phyloP scores from a whole-genome alignment of 495 filamentous ascomycete species.

The Penicillium crystallinum region DNA sequence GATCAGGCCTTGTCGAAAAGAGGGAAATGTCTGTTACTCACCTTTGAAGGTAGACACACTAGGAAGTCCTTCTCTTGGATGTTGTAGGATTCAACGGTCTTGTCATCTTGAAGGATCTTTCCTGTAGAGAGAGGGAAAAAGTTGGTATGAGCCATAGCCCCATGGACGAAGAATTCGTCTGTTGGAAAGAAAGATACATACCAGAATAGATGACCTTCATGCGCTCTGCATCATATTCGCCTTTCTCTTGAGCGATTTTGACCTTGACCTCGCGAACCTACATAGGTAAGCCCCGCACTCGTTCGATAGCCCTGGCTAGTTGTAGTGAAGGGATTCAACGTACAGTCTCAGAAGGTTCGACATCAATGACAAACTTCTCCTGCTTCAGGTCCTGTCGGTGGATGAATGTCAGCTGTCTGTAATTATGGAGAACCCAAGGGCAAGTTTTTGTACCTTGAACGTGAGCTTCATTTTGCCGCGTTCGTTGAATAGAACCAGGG shows the following conservation, averaged over 20 bases:
- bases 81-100: conserved; percentile 90
- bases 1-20: not conserved
- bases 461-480: conserved; percentile 72
- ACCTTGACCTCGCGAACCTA: conserved; percentile 86
- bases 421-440: conserved; percentile 16
- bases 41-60: conserved; percentile 95
- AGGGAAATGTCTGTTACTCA: conserved; percentile 28
- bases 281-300: conserved; percentile 31
- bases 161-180: not conserved
- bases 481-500: conserved; percentile 1
- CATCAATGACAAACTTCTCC: conserved; percentile 93
- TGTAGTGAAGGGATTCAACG: conserved; percentile 4
- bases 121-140: conserved; percentile 45
- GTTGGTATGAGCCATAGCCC: not conserved
- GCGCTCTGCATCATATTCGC: conserved; percentile 72
- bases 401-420: conserved; percentile 1
- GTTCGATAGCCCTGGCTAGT: conserved; percentile 8
- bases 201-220: conserved; percentile 98
- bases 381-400: conserved; percentile 82
- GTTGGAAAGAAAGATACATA: conserved; percentile 26
- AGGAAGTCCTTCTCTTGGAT: conserved; percentile 99
- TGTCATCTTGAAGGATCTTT: conserved; percentile 96
- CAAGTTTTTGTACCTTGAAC: conserved; percentile 59
- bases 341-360: conserved; percentile 89
- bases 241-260: conserved; percentile 82